These are phyloP conservation scores for Neurospora sublineolata DNA, from an alignment of 495 filamentous ascomycete genomes.

Conservation along the genomic window DNA sequence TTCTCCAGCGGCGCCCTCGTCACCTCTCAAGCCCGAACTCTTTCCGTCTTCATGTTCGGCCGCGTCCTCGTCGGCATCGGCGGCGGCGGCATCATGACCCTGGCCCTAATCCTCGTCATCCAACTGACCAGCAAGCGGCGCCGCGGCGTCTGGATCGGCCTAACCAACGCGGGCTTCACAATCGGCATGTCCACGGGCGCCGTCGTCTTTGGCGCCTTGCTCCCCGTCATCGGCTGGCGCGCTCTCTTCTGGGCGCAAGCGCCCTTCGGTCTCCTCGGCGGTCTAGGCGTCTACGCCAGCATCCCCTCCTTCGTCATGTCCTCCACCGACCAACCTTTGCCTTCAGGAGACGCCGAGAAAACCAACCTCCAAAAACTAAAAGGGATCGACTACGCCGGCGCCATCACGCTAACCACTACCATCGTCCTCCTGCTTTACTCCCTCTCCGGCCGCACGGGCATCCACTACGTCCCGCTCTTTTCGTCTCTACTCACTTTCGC, in stretches of 20 bases:
- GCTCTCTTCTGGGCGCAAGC: constrained; percentile 57
- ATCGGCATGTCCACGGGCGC: constrained; percentile 60
- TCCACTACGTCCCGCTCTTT: constrained; percentile 45
- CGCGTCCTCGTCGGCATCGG: constrained; percentile 54
- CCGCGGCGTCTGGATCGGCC: constrained; percentile 57
- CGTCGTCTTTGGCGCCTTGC: constrained; percentile 53
- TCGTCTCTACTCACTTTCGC: constrained; percentile 41
- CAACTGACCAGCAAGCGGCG: constrained; percentile 52
- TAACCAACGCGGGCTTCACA: constrained; percentile 51
- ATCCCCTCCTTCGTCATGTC: constrained; percentile 36
- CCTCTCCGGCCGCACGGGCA: constrained; percentile 39
- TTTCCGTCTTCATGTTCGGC: constrained; percentile 54
- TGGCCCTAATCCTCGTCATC: constrained; percentile 57
- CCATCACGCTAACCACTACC: constrained; percentile 41
- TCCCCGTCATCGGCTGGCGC: constrained; percentile 55
- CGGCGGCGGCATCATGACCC: constrained; percentile 52
- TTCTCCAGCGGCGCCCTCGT: constrained; percentile 52
- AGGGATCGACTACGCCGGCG: constrained; percentile 58
- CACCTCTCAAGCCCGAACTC: constrained; percentile 43
- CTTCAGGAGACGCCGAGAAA: constrained; percentile 2
- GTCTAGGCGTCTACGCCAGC: constrained; percentile 45
- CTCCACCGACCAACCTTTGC: constrained; percentile 13
- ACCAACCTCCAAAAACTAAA: constrained; percentile 39
- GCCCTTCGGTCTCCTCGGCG: constrained; percentile 44
- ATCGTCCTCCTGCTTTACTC: constrained; percentile 56